A percentile compares a stretch with the other conserved stretches of the same genome.
Conservation (phyloP, 371 early-diverging fungal genomes). For the Mucor indicus region DNA sequence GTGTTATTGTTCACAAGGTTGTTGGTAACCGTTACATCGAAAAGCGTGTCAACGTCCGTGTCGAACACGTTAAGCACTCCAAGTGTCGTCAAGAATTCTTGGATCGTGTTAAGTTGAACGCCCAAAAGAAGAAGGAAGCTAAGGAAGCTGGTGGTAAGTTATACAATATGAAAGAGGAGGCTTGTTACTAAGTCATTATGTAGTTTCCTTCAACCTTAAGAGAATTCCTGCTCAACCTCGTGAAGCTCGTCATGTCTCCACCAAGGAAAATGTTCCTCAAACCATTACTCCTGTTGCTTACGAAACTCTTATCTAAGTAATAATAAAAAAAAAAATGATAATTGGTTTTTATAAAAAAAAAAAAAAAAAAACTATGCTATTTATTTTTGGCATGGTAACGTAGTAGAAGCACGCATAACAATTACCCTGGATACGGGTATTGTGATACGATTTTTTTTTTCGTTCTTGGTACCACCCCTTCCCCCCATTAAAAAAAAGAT, state of each 20-base stretch:
- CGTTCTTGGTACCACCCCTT: too few species aligned
- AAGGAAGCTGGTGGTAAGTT: slow-evolving; percentile 53
- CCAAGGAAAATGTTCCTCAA: slow-evolving; percentile 86
- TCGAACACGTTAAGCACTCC: slow-evolving; percentile 99
- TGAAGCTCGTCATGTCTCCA: slow-evolving; percentile 85
- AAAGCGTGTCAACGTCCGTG: slow-evolving; percentile 97
- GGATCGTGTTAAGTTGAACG: slow-evolving; percentile 95
- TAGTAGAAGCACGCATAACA: too few species aligned
- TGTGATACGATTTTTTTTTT: too few species aligned
- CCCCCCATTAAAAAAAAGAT: too few species aligned
- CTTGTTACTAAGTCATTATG: background rate
- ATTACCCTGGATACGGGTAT: too few species aligned
- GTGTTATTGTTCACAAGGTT: slow-evolving; percentile 97
- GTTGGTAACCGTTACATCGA: slow-evolving; percentile 97
- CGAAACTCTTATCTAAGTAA: slow-evolving; percentile 78
- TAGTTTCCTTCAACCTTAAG: slow-evolving; percentile 78
- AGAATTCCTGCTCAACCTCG: slow-evolving; percentile 93
- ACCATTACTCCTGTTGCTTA: slow-evolving; percentile 94
- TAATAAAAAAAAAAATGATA: slow-evolving; percentile 8
- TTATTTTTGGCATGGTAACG: too few species aligned
- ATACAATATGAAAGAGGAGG: background rate
- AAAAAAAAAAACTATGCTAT: background rate
- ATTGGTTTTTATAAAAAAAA: slow-evolving; percentile 1
- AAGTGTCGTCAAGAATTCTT: slow-evolving; percentile 99
- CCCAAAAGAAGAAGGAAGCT: slow-evolving; percentile 79